Conservation (phyloP, 345 rosid genomes). For the Kandelia obovata region DNA sequence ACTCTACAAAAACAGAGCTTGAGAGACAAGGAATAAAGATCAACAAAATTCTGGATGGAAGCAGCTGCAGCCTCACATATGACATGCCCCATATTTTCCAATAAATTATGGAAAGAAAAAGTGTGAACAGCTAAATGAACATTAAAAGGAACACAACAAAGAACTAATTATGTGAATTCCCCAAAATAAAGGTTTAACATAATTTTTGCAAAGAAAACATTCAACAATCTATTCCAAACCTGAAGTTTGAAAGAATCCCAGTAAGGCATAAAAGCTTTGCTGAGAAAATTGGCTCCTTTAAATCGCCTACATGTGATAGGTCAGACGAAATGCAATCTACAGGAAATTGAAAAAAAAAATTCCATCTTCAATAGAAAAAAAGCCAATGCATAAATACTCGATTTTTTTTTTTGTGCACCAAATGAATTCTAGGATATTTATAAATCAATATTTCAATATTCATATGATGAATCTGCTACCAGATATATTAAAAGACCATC, state of each 20-base stretch:
- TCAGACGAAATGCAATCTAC: constrained; percentile 50
- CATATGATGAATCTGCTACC: too few species aligned
- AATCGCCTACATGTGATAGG: constrained; percentile 44
- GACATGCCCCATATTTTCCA: not conserved
- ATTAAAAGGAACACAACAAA: not conserved
- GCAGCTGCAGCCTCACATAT: too few species aligned
- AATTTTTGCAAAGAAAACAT: not conserved
- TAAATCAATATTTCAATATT: too few species aligned
- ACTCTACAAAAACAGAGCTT: not conserved
- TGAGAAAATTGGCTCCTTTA: constrained; percentile 83
- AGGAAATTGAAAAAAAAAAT: constrained; percentile 20
- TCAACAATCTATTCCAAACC: constrained; percentile 45
- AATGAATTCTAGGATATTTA: not conserved
- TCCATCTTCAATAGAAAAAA: not conserved
- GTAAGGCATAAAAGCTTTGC: constrained; percentile 65
- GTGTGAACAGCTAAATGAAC: not conserved
- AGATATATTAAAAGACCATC: too few species aligned
- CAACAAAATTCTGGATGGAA: too few species aligned
- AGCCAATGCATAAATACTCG: not conserved
- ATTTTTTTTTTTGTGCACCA: constrained; percentile 6
- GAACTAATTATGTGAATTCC: not conserved
- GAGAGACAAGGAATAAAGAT: not conserved
- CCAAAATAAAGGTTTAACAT: constrained; percentile 1
- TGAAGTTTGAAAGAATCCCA: constrained; percentile 74
- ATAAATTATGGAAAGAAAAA: not conserved